Evolutionary conservation across 176 grass and related monocot genomes (phyloP).

Genomic region (Phragmites australis): DNA sequence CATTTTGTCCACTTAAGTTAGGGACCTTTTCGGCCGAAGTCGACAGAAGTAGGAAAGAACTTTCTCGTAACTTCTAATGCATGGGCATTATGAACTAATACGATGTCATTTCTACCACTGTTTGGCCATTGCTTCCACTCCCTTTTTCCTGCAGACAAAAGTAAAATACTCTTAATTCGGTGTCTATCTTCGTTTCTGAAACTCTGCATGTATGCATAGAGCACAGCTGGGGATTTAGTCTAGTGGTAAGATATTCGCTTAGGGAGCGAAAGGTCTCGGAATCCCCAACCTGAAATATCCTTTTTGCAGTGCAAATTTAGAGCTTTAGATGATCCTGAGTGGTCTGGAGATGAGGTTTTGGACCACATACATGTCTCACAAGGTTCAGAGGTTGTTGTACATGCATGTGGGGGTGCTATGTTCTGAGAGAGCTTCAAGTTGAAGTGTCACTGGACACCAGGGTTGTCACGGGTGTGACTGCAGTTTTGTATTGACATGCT

Average conservation of each 20-base stretch:
- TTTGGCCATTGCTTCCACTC: too few relatives aligned
- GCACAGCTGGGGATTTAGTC: constrained; percentile 10
- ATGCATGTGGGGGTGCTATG: not conserved
- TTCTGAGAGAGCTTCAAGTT: not conserved
- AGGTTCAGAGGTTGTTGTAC: not conserved
- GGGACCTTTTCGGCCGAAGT: too few relatives aligned
- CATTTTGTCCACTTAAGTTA: too few relatives aligned
- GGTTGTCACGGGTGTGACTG: not conserved
- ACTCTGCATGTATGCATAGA: not conserved
- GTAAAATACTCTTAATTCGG: too few relatives aligned
- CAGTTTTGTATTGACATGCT: not conserved
- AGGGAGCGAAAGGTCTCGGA: constrained; percentile 34
- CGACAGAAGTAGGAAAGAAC: not conserved
- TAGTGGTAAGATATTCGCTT: constrained; percentile 48
- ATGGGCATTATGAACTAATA: not conserved
- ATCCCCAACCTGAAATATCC: not conserved
- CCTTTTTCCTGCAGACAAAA: not conserved
- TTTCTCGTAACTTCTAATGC: not conserved
- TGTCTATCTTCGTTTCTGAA: too few relatives aligned
- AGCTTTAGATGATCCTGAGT: not conserved
- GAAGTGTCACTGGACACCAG: not conserved
- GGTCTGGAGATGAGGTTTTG: constrained; percentile 23
- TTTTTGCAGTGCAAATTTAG: constrained; percentile 16
- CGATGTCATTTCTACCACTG: too few relatives aligned
- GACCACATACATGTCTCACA: constrained; percentile 7